phyloP scores from a whole-genome alignment of 2,329 filamentous ascomycete genomes.

The Cladophialophora exuberans region DNA sequence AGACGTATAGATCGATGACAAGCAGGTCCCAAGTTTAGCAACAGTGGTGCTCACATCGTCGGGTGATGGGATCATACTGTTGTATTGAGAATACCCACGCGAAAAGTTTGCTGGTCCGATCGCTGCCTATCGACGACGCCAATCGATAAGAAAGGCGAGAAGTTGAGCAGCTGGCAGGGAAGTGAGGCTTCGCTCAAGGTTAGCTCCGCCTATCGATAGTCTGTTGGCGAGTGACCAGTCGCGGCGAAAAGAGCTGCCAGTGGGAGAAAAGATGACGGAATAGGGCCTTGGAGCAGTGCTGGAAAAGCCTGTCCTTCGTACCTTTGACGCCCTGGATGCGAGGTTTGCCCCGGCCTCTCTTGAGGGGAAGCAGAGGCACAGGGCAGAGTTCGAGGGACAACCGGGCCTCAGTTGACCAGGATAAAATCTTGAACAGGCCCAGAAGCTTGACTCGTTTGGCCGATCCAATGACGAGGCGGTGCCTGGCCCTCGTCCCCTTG shows the following conservation, averaged over 20 bases:
- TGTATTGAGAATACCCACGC: too few species aligned
- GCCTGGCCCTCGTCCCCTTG: too few species aligned
- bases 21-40: neutral
- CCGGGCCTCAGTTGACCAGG: neutral
- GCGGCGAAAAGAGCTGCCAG: neutral
- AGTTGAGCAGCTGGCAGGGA: too few species aligned
- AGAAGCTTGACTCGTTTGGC: too few species aligned
- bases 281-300: neutral
- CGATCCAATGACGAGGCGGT: neutral
- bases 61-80: too few species aligned
- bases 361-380: neutral
- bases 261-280: neutral
- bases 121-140: too few species aligned
- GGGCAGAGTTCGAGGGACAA: neutral
- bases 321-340: too few species aligned
- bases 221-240: neutral
- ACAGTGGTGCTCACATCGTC: too few species aligned
- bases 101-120: too few species aligned
- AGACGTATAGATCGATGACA: neutral
- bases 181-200: neutral
- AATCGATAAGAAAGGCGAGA: too few species aligned
- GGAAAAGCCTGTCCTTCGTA: neutral
- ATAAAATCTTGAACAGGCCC: neutral
- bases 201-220: neutral
- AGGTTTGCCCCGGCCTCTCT: neutral